phyloP scores from a whole-genome alignment of 371 early-diverging fungal species.

The Amoeboaphelidium protococcarum region DNA sequence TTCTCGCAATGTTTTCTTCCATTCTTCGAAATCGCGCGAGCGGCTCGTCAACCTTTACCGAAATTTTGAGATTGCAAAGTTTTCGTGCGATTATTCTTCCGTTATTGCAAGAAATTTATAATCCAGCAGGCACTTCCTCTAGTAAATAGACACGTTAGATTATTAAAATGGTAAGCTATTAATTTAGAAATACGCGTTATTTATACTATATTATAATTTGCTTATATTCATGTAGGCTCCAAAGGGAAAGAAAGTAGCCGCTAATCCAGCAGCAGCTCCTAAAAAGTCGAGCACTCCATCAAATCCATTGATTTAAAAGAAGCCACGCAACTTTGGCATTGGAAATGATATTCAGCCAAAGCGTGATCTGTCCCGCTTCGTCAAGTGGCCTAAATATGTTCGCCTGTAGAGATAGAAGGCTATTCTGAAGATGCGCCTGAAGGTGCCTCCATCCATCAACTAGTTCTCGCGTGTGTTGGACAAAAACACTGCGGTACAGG shows the following conservation, averaged over 20 bases:
- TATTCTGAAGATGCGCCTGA: constrained; percentile 89
- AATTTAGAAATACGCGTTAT: no score
- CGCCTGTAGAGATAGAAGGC: constrained; percentile 89
- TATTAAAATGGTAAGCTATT: no score
- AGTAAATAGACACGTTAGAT: no score
- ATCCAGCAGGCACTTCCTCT: no score
- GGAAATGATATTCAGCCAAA: constrained; percentile 85
- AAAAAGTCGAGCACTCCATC: constrained; percentile 32
- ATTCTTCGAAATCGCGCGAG: no score
- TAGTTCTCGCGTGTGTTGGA: constrained; percentile 94
- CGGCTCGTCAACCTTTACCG: no score
- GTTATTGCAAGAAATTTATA: no score
- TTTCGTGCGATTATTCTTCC: no score
- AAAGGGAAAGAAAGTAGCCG: constrained; percentile 61
- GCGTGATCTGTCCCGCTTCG: constrained; percentile 81
- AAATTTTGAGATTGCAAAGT: no score
- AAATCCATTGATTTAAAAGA: constrained; percentile 80
- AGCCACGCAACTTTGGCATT: constrained; percentile 71
- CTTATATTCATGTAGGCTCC: no score
- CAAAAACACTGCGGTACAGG: constrained; percentile 87
- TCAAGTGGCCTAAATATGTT: constrained; percentile 92
- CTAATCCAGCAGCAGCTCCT: constrained; percentile 40
- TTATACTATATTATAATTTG: no score
- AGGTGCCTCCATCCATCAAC: constrained; percentile 98
- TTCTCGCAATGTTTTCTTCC: no score